Base-by-base conservation (phyloP, 2,329 filamentous ascomycete genomes). In the Pseudogymnoascus sp. region DNA sequence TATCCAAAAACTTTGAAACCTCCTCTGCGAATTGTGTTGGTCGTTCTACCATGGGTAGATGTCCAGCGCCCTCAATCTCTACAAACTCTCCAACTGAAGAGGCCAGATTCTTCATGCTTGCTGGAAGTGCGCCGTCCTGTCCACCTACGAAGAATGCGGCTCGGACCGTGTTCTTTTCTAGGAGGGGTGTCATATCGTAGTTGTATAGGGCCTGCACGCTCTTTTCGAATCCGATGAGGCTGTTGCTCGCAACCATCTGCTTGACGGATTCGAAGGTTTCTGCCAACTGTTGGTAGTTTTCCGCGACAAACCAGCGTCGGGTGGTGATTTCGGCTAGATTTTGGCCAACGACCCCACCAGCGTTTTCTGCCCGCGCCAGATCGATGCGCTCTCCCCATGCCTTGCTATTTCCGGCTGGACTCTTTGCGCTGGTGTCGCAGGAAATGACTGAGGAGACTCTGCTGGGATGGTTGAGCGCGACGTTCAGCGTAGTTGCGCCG, bases 21-120 rank as follows among this genome's bases (percentile, higher is more conserved):
- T 84, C 84, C 28, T 82, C 77, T 72, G 87, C 87, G 72, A 93
- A 92, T 3, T 81, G 85, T 63, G 79, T 76, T 0, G 89, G 87
- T 67, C 85, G 83, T 76, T 96, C 91, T 59, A 86, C 86, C 90
- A 96, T 96, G 0, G 91, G 91, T 70, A 96, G 75, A 77, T 96
- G 91, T 0, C 91, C 91, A 0, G 90, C 86, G 7, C 81, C 77
- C 0, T 89, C 83, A 8, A 96, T 83, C 63, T 89, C 75, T 72
- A 82, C 84, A 67, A 92, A 80, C 64, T 84, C 80, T 0, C 81
- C 82, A 43, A 91, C 73, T 16, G 77, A 72, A 0, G 75, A 79
- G 62, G 81, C 84, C 81, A 93, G 91, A 12, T 85, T 85, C 62
- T 88, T 85, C 90, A 96, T 96, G 3, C 88, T 88, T 77, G 87